These are phyloP conservation scores for Tricholomella constricta DNA, from an alignment of 768 basidiomycete genomes.

Conservation along the genomic window DNA sequence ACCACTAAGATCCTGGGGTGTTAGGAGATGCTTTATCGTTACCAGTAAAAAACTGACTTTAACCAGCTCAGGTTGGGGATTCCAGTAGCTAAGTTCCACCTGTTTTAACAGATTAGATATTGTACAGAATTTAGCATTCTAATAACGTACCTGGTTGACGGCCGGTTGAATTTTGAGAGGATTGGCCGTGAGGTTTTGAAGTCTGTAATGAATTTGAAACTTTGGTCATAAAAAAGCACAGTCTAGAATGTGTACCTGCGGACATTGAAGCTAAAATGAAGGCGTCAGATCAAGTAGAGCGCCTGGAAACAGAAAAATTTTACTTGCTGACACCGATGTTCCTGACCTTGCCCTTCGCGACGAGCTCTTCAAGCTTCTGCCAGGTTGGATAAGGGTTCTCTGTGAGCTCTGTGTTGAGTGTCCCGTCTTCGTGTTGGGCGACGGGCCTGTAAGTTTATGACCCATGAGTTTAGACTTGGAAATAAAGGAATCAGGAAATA, in stretches of 20 bases:
- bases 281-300: not conserved
- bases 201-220: conserved; percentile 31
- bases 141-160: conserved; percentile 57
- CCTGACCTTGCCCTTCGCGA: conserved; percentile 72
- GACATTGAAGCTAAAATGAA: conserved; percentile 58
- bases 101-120: conserved; percentile 3
- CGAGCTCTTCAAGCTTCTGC: conserved; percentile 78
- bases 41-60: conserved; percentile 36
- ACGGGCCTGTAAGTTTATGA: conserved; percentile 49
- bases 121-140: not conserved
- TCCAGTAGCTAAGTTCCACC: conserved; percentile 77
- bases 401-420: conserved; percentile 50
- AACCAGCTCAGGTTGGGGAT: conserved; percentile 77
- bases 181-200: conserved; percentile 65
- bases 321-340: conserved; percentile 88
- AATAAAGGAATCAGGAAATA: conserved; percentile 12
- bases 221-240: not conserved
- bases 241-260: conserved; percentile 36
- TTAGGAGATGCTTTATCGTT: not conserved
- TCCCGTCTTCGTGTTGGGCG: conserved; percentile 59
- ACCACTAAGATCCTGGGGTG: conserved; percentile 63
- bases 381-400: conserved; percentile 77
- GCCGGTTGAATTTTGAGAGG: conserved; percentile 61
- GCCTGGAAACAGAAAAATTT: conserved; percentile 14
- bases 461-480: not conserved